Evolutionary conservation across 2,329 filamentous ascomycete species (phyloP).

Genomic region (Penicillium aurantiogriseum): DNA sequence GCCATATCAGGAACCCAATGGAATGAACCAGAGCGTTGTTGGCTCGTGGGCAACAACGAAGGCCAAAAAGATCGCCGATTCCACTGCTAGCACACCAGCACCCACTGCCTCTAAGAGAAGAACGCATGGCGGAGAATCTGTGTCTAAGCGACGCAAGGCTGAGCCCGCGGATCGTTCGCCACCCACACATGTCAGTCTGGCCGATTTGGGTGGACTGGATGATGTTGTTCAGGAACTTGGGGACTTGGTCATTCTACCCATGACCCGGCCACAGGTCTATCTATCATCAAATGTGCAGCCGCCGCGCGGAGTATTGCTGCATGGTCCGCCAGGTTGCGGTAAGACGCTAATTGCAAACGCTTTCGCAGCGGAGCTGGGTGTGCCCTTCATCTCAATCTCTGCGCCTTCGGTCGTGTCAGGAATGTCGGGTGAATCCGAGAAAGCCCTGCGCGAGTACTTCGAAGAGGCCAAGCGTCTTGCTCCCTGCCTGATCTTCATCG

Average conservation of each 20-base stretch:
- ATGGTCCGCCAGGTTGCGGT: slow-evolving; percentile 81
- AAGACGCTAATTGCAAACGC: slow-evolving; percentile 83
- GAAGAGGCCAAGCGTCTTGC: slow-evolving; percentile 84
- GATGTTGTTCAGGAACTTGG: slow-evolving; percentile 67
- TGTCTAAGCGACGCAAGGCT: slow-evolving; percentile 63
- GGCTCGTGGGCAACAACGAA: slow-evolving; percentile 55
- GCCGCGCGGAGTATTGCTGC: slow-evolving; percentile 71
- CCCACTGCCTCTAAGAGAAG: slow-evolving; percentile 52
- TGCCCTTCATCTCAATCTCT: slow-evolving; percentile 78
- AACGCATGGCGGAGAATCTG: slow-evolving; percentile 64
- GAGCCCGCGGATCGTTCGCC: slow-evolving; percentile 61
- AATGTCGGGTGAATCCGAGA: slow-evolving; percentile 87
- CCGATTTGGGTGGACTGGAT: slow-evolving; percentile 75
- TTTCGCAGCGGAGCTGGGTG: slow-evolving; percentile 70
- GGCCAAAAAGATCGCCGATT: slow-evolving; percentile 33
- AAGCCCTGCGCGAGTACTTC: slow-evolving; percentile 79
- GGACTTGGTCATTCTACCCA: slow-evolving; percentile 69
- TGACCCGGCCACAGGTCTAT: slow-evolving; percentile 67
- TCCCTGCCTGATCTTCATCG: slow-evolving; percentile 86
- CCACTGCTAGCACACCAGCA: slow-evolving; percentile 20
- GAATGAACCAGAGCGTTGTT: slow-evolving; percentile 65
- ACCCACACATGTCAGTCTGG: slow-evolving; percentile 65
- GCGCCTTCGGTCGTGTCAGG: slow-evolving; percentile 79
- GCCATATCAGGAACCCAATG: slow-evolving; percentile 52
- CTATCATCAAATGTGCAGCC: slow-evolving; percentile 65